Evolutionary conservation across 2,329 filamentous ascomycete species (phyloP).

Genomic region (Fusarium dimerum): DNA sequence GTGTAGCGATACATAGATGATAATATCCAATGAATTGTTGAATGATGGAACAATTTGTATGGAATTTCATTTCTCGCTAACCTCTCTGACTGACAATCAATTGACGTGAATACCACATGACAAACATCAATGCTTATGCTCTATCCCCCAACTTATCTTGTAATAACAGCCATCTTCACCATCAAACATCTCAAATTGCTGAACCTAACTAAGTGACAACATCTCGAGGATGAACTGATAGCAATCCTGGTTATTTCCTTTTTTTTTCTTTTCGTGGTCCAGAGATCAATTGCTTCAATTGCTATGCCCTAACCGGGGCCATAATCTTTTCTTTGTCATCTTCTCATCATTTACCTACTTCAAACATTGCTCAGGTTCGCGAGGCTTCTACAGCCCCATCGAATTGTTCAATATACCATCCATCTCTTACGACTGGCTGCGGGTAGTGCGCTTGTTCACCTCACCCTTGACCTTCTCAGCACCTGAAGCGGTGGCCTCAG

Average conservation of each 20-base stretch:
- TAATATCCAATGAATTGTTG: too few species aligned
- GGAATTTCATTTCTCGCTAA: too few species aligned
- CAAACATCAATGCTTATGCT: too few species aligned
- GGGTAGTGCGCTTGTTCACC: slow-evolving; percentile 60
- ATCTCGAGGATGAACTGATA: too few species aligned
- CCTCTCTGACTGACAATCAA: too few species aligned
- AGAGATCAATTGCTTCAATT: not conserved
- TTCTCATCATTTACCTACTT: not conserved
- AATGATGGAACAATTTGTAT: too few species aligned
- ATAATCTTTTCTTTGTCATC: not conserved
- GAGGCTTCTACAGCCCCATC: not conserved
- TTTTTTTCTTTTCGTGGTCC: not conserved
- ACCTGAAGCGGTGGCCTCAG: slow-evolving; percentile 58
- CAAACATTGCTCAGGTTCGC: not conserved
- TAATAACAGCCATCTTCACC: too few species aligned
- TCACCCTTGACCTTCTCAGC: slow-evolving; percentile 78
- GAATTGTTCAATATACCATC: not conserved
- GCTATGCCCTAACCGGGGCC: not conserved
- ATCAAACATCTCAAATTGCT: too few species aligned
- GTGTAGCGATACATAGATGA: too few species aligned
- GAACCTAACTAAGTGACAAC: too few species aligned
- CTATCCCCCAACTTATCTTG: too few species aligned
- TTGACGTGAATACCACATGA: too few species aligned
- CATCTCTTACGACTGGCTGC: slow-evolving; percentile 52
- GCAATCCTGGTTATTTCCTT: not conserved